These are phyloP conservation scores for Coemansia sp. DNA, from an alignment of 192 early-diverging fungal genomes.

Conservation along the genomic window DNA sequence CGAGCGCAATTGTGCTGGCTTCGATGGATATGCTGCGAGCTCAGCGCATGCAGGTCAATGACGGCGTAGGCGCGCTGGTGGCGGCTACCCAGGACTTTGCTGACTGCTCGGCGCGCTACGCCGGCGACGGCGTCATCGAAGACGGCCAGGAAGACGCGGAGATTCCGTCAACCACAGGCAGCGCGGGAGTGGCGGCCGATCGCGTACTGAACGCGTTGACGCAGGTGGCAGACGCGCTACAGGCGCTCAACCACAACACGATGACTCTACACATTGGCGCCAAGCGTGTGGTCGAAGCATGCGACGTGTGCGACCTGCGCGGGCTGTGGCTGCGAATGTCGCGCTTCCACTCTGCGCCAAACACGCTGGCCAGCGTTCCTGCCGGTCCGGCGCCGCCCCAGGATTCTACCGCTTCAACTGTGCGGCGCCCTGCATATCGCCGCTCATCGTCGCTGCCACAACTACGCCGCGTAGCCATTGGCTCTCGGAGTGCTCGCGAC, in stretches of 20 bases:
- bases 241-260: conserved; percentile 50
- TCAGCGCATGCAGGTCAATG: conserved; percentile 37
- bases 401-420: neutral
- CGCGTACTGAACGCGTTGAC: conserved; percentile 26
- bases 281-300: conserved; percentile 54
- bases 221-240: conserved; percentile 32
- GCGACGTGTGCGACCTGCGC: conserved; percentile 53
- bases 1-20: conserved; percentile 22
- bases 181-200: conserved; percentile 11
- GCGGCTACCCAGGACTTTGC: conserved; percentile 53
- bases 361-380: conserved; percentile 43
- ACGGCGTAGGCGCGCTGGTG: conserved; percentile 46
- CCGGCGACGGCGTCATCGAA: neutral
- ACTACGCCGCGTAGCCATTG: conserved; percentile 24
- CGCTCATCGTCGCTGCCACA: conserved; percentile 48
- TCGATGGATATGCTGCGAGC: conserved; percentile 35
- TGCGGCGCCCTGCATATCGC: conserved; percentile 30
- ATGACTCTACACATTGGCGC: conserved; percentile 52
- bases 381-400: conserved; percentile 22
- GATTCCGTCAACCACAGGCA: conserved; percentile 14
- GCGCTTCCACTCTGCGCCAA: conserved; percentile 32
- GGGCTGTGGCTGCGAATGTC: conserved; percentile 53
- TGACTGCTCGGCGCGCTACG: conserved; percentile 24
- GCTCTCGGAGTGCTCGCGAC: neutral
- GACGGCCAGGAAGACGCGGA: conserved; percentile 31